Base-by-base conservation (phyloP, 352 stramenopile genomes). In the Phytophthora hybrid region DNA sequence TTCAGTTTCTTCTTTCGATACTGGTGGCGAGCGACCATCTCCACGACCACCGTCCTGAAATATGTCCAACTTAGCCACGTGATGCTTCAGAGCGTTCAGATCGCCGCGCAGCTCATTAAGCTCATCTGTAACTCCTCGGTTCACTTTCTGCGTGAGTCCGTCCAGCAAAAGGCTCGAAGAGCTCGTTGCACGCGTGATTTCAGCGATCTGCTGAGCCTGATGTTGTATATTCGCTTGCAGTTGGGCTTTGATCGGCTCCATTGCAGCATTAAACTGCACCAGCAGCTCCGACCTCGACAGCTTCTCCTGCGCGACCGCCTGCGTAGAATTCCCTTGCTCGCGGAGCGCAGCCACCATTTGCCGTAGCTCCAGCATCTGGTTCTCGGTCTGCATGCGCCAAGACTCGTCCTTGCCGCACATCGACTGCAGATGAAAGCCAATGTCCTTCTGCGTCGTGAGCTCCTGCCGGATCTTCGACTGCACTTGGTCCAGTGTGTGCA, bases 331-430 rank as follows among this genome's bases (percentile, higher is more conserved):
- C 19, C 76, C 74, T 46, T 96, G 87, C 47, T 94, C 89, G 34
- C 87, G 83, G 18, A 94, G 62, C 29, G 89, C 78, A 7, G 85
- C 87, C 18, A 93, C 79, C 63, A 94, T 77, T 65, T 94, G 87
- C 4, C 87, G 85, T 37, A 96, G 60, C 64, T 95, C 89, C 18
- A 95, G 74, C 32, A 94, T 62, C 29, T 95, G 84, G 62, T 94
- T 95, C 41, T 96, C 88, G 1, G 88, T 85, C 59, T 94, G 88
- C 80, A 95, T 91, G 19, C 88, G 85, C 87, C 89, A 96, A 19
- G 88, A 90, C 63, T 94, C 88, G 71, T 96, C 89, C 64, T 94
- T 96, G n/a, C 87, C 89, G 44, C 83, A 93, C 76, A 94, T 82
- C 0, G 85, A 92, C 74, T 95, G 87, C 44, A 96, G 64, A 47